phyloP scores from a whole-genome alignment of 2,329 filamentous ascomycete species.

The Pseudofabraea citricarpa region DNA sequence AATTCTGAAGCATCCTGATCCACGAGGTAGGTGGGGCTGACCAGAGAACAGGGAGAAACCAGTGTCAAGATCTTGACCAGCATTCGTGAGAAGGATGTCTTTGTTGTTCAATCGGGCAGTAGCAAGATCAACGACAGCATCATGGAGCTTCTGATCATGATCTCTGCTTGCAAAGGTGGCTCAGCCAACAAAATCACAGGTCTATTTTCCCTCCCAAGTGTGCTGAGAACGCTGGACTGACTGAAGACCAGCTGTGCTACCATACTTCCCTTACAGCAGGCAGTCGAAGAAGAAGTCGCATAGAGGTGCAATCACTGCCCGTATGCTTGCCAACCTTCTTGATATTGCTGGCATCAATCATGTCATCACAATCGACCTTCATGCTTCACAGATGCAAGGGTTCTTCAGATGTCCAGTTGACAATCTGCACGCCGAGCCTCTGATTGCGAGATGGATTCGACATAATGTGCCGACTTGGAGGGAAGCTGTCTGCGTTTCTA shows the following conservation, averaged over 20 bases:
- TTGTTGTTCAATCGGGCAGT: conserved; percentile 96
- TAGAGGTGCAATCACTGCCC: conserved; percentile 89
- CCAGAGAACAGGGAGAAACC: conserved; percentile 54
- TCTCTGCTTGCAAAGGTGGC: conserved; percentile 95
- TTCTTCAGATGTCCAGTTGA: conserved; percentile 98
- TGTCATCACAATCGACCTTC: conserved; percentile 94
- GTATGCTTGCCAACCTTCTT: conserved; percentile 94
- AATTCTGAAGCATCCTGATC: conserved; percentile 31
- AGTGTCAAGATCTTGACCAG: conserved; percentile 65
- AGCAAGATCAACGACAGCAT: conserved; percentile 96
- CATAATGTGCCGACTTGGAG: conserved; percentile 83
- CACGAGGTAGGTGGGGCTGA: conserved; percentile 22
- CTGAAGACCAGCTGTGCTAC: conserved; percentile 66
- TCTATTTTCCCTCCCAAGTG: conserved; percentile 38
- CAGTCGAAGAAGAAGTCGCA: conserved; percentile 99
- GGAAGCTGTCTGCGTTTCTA: conserved; percentile 93
- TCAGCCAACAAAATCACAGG: conserved; percentile 96
- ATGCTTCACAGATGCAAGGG: conserved; percentile 98
- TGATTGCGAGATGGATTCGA: conserved; percentile 93
- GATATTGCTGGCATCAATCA: conserved; percentile 93
- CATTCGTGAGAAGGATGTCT: conserved; percentile 97
- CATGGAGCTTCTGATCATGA: conserved; percentile 99
- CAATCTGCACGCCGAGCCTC: conserved; percentile 91
- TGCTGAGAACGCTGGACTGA: conserved; percentile 11
- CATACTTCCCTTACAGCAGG: conserved; percentile 98